phyloP scores from a whole-genome alignment of 768 basidiomycete species.

The Naganishia vaughanmartiniae region DNA sequence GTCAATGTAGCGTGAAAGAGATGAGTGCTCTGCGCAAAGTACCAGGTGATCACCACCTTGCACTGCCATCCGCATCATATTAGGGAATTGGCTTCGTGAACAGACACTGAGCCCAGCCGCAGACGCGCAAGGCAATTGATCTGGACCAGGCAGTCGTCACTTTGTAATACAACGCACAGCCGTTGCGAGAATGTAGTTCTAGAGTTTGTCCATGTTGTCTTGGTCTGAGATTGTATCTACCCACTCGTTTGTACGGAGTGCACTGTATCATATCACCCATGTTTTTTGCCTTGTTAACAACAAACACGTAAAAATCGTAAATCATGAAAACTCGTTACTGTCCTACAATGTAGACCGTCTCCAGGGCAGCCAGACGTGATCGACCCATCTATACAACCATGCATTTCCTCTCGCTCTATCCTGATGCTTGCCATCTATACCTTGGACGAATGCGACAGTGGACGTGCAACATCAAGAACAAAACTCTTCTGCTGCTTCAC shows the following conservation, averaged over 20 bases:
- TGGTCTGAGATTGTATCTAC: neutral
- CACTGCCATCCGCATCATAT: too few relatives aligned
- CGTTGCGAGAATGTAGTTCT: neutral
- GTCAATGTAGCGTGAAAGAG: too few relatives aligned
- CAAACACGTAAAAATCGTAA: neutral
- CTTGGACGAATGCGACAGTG: neutral
- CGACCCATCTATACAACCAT: neutral
- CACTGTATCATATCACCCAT: slow-evolving; percentile 2
- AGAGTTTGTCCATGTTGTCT: neutral
- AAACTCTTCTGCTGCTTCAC: slow-evolving; percentile 10
- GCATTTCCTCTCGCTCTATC: neutral
- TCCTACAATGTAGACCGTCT: neutral
- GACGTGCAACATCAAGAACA: slow-evolving; percentile 18
- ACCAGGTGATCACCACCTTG: too few relatives aligned
- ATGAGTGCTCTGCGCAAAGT: too few relatives aligned
- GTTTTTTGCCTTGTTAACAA: neutral
- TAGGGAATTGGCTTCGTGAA: too few relatives aligned
- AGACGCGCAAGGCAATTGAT: neutral
- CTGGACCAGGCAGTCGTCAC: neutral
- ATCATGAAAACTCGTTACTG: slow-evolving; percentile 1
- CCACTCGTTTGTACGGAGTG: neutral
- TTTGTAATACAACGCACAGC: neutral
- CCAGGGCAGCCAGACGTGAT: neutral
- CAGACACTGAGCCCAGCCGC: too few relatives aligned
- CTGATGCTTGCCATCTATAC: neutral